These are phyloP conservation scores for Sugiyamaella smithiae DNA, from an alignment of 805 yeast genomes.

Conservation along the genomic window DNA sequence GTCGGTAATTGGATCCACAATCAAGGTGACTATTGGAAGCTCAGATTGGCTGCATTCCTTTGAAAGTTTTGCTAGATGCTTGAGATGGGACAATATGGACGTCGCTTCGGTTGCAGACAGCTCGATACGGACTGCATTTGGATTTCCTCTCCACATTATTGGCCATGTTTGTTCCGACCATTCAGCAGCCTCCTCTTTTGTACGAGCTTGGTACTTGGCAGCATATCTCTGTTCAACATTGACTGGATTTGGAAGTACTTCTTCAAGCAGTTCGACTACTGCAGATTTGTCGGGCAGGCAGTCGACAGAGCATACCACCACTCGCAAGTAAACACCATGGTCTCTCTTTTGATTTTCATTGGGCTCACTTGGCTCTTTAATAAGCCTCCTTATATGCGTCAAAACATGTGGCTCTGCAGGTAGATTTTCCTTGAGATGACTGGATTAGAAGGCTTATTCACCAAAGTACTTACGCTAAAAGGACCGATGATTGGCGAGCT, in stretches of 20 bases:
- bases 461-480: slow-evolving; percentile 26
- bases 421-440: slow-evolving; percentile 29
- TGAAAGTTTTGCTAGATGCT: slow-evolving; percentile 30
- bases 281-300: slow-evolving; percentile 31
- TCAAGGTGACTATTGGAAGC: slow-evolving; percentile 55
- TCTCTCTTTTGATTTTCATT: slow-evolving; percentile 1
- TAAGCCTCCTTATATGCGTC: slow-evolving; percentile 37
- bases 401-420: slow-evolving; percentile 34
- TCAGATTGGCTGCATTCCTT: slow-evolving; percentile 21
- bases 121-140: slow-evolving; percentile 47
- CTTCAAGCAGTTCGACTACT: slow-evolving; percentile 12
- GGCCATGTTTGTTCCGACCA: slow-evolving; percentile 83
- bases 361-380: slow-evolving; percentile 21
- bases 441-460: slow-evolving; percentile 1
- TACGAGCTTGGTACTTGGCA: slow-evolving; percentile 64
- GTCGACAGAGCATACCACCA: slow-evolving; percentile 48
- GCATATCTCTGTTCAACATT: slow-evolving; percentile 35
- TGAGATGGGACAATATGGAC: slow-evolving; percentile 38
- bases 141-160: slow-evolving; percentile 89
- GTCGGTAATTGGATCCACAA: slow-evolving; percentile 56
- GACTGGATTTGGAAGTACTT: slow-evolving; percentile 1
- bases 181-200: slow-evolving; percentile 58
- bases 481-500: slow-evolving; percentile 29
- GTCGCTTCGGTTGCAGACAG: slow-evolving; percentile 46
- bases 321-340: slow-evolving; percentile 30